Conservation (phyloP, 768 basidiomycete genomes). For the Leccinum olivaceopallidum region DNA sequence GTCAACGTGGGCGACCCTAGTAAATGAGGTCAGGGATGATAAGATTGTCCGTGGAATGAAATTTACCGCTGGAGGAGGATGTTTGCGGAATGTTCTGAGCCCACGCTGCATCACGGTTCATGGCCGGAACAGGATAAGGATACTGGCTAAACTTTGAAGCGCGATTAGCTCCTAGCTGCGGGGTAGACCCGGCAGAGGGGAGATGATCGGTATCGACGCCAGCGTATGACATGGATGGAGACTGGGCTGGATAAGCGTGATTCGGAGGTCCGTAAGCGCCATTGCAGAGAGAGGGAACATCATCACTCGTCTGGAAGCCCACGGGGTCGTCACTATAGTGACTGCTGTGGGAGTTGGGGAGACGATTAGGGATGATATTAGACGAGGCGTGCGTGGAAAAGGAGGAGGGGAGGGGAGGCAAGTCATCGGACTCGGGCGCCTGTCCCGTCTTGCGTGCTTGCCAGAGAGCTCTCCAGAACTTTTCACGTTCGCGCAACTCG, state of each 20-base stretch:
- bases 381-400: constrained; percentile 37
- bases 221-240: constrained; percentile 45
- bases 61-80: constrained; percentile 33
- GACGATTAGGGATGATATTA: constrained; percentile 34
- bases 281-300: constrained; percentile 43
- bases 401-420: constrained; percentile 49
- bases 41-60: constrained; percentile 29
- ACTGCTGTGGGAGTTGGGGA: constrained; percentile 39
- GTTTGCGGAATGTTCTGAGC: constrained; percentile 31
- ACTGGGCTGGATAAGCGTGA: constrained; percentile 45
- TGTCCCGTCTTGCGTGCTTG: constrained; percentile 61
- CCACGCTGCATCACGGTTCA: constrained; percentile 33
- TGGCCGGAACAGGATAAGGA: constrained; percentile 39
- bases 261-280: constrained; percentile 44
- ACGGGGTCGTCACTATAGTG: constrained; percentile 43
- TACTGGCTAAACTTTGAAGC: constrained; percentile 55
- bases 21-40: constrained; percentile 38
- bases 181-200: constrained; percentile 22
- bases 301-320: constrained; percentile 51
- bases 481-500: constrained; percentile 71
- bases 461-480: constrained; percentile 69
- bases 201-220: constrained; percentile 36
- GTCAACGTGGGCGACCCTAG: constrained; percentile 58
- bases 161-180: constrained; percentile 43
- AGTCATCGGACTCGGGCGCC: constrained; percentile 51